Evolutionary conservation across 768 basidiomycete genomes (phyloP).

Genomic region (Lactarius hengduanensis): DNA sequence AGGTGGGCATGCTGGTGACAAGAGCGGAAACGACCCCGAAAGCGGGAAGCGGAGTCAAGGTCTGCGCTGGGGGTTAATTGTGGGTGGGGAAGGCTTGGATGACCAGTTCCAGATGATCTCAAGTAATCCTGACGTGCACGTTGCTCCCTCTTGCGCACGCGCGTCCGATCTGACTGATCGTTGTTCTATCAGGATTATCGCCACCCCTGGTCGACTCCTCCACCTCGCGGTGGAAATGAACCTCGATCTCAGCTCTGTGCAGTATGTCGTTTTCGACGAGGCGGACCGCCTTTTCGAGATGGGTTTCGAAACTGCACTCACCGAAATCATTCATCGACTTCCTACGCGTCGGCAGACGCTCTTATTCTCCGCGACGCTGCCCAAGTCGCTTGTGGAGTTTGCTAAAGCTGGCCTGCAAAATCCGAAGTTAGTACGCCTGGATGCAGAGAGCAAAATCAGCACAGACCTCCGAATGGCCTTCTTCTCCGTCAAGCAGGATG

Average conservation of each 20-base stretch:
- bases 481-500: conserved; percentile 85
- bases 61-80: conserved; percentile 89
- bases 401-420: conserved; percentile 95
- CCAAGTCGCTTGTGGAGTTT: conserved; percentile 94
- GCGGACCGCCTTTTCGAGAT: conserved; percentile 98
- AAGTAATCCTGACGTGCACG: conserved; percentile 92
- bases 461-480: conserved; percentile 92
- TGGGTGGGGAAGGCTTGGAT: conserved; percentile 93
- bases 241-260: conserved; percentile 79
- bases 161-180: conserved; percentile 21
- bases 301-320: conserved; percentile 91
- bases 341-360: conserved; percentile 87
- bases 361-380: conserved; percentile 94
- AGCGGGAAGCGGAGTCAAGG: conserved; percentile 55
- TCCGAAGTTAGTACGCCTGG: conserved; percentile 94
- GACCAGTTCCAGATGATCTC: conserved; percentile 97
- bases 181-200: conserved; percentile 69
- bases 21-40: conserved; percentile 48
- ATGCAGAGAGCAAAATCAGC: conserved; percentile 95
- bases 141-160: conserved; percentile 27
- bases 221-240: conserved; percentile 98
- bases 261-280: conserved; percentile 95
- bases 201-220: conserved; percentile 96
- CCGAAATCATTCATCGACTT: conserved; percentile 88
- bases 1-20: conserved; percentile 73